phyloP scores from a whole-genome alignment of 345 rosid genomes.

The Carallia pectinifolia region DNA sequence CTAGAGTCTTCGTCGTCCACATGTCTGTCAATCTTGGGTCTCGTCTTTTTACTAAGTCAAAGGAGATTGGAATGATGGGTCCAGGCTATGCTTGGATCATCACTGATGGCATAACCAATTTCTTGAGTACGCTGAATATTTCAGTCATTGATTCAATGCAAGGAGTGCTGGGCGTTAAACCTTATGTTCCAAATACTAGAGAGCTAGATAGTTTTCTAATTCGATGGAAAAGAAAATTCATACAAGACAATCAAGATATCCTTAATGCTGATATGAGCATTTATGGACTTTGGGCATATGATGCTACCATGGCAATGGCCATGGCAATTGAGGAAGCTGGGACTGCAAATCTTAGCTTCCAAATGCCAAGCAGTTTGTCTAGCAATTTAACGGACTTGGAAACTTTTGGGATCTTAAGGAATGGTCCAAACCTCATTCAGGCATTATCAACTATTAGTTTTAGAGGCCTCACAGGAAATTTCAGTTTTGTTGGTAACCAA shows the following conservation, averaged over 20 bases:
- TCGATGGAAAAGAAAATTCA: slow-evolving; percentile 34
- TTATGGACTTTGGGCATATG: slow-evolving; percentile 41
- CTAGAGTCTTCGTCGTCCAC: slow-evolving; percentile 52
- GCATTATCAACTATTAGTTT: too few species aligned
- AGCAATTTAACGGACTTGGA: neutral
- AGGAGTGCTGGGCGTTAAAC: slow-evolving; percentile 31
- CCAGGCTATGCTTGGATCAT: slow-evolving; percentile 52
- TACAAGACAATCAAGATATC: slow-evolving; percentile 18
- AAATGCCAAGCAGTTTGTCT: slow-evolving; percentile 1
- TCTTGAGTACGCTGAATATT: slow-evolving; percentile 1
- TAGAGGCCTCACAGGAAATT: too few species aligned
- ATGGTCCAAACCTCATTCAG: too few species aligned
- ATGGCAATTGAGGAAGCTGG: slow-evolving; percentile 30
- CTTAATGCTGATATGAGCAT: slow-evolving; percentile 18
- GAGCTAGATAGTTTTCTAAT: slow-evolving; percentile 20
- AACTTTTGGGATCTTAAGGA: too few species aligned
- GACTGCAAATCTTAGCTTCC: neutral
- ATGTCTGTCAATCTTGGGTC: slow-evolving; percentile 30
- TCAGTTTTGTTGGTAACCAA: too few species aligned
- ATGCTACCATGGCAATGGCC: slow-evolving; percentile 38
- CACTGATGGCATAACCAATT: slow-evolving; percentile 19
- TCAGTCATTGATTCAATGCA: slow-evolving; percentile 30
- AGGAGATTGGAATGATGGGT: slow-evolving; percentile 44
- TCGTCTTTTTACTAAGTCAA: slow-evolving; percentile 37
- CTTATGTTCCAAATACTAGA: slow-evolving; percentile 25